phyloP scores from a whole-genome alignment of 176 grass and related monocot genomes.

The Lolium multiflorum region DNA sequence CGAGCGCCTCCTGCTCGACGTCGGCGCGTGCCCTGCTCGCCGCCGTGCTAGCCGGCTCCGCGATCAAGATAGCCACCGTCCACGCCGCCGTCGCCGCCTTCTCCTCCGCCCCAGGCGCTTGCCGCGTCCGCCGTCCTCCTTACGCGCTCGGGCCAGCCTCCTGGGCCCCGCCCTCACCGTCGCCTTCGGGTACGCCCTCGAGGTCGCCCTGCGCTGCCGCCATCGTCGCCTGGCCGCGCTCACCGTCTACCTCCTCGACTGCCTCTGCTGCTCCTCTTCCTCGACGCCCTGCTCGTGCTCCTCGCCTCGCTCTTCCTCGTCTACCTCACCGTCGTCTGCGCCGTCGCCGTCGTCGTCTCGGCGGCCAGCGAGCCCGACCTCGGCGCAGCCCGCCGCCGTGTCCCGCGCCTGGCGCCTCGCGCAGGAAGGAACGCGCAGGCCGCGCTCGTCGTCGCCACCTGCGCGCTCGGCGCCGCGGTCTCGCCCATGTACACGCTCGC shows the following conservation, averaged over 20 bases:
- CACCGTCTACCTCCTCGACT: constrained; percentile 36
- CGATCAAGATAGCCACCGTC: constrained; percentile 53
- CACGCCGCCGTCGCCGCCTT: constrained; percentile 40
- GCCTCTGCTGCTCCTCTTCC: constrained; percentile 52
- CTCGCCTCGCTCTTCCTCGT: constrained; percentile 54
- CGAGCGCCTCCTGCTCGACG: constrained; percentile 11
- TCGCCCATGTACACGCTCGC: constrained; percentile 61
- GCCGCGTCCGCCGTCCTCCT: neutral
- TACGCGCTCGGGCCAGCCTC: neutral
- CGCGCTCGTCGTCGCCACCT: constrained; percentile 35
- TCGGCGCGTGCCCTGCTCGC: constrained; percentile 38
- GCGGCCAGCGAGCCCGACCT: constrained; percentile 47
- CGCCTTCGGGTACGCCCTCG: constrained; percentile 43
- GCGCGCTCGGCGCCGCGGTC: constrained; percentile 34
- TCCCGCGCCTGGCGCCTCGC: constrained; percentile 51
- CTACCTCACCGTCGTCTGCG: constrained; percentile 57
- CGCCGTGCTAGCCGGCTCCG: constrained; percentile 19
- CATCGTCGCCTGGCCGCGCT: constrained; percentile 7
- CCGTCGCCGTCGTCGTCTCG: constrained; percentile 33
- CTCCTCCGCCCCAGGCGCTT: constrained; percentile 11
- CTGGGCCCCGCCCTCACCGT: constrained; percentile 37
- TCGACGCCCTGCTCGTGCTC: constrained; percentile 37
- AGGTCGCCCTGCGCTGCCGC: constrained; percentile 34
- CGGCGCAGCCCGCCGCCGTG: constrained; percentile 37
- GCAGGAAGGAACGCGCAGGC: constrained; percentile 45